Percentiles rank a stretch among this genome's conserved stretches.
Evolutionary conservation across 108 stramenopile species (phyloP).

Genomic region (Ochromonas danica): DNA sequence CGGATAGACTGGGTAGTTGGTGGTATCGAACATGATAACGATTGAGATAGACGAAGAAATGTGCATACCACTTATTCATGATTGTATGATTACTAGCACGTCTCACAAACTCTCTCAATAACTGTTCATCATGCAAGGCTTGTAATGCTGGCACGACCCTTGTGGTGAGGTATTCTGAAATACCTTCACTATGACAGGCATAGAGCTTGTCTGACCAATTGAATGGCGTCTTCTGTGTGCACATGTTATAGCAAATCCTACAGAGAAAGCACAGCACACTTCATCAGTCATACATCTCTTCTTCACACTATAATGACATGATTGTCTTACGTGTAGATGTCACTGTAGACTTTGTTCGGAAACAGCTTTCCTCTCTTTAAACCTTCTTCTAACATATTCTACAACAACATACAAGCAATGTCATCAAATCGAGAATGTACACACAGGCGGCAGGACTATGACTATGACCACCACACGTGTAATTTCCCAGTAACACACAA

Average conservation of each 20-base stretch:
- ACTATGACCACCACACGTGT: too few relatives aligned
- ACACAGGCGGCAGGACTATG: too few relatives aligned
- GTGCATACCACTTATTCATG: slow-evolving; percentile 99
- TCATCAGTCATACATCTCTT: background rate
- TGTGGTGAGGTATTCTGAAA: slow-evolving; percentile 77
- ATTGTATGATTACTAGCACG: slow-evolving; percentile 97
- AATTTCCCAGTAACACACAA: too few relatives aligned
- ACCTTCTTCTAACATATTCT: slow-evolving; percentile 79
- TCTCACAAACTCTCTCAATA: slow-evolving; percentile 82
- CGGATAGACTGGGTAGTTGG: slow-evolving; percentile 76
- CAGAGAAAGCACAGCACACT: background rate
- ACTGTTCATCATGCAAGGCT: slow-evolving; percentile 69
- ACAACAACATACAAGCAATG: too few relatives aligned
- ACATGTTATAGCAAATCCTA: slow-evolving; percentile 96
- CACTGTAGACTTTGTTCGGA: background rate
- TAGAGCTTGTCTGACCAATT: slow-evolving; percentile 98
- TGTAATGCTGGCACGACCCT: slow-evolving; percentile 83
- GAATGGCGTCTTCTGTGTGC: slow-evolving; percentile 97
- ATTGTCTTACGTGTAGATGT: slow-evolving; percentile 61
- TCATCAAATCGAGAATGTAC: too few relatives aligned
- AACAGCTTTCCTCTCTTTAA: slow-evolving; percentile 72
- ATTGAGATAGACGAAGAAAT: slow-evolving; percentile 95
- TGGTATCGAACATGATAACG: slow-evolving; percentile 66
- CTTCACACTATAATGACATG: background rate
- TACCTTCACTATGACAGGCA: slow-evolving; percentile 84